Evolutionary conservation across 2,329 filamentous ascomycete species (phyloP).

Genomic region (Ilyonectria destructans): DNA sequence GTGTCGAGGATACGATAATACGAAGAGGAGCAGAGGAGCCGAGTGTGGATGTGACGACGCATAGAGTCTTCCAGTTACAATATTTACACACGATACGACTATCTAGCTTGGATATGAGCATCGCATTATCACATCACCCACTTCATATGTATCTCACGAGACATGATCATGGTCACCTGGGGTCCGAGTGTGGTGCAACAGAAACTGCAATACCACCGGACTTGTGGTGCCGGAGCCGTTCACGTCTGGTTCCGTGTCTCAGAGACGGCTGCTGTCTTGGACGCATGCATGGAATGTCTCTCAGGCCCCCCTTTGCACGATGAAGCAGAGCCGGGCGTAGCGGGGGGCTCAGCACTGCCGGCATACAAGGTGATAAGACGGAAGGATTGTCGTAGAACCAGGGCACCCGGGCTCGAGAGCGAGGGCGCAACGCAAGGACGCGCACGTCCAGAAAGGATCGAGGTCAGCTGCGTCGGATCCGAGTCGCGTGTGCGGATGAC

Average conservation of each 20-base stretch:
- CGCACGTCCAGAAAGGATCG: conserved; percentile 4
- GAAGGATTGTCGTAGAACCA: background rate
- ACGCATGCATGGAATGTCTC: conserved; percentile 32
- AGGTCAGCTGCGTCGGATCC: conserved; percentile 26
- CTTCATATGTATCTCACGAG: conserved; percentile 41
- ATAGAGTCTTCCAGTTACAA: background rate
- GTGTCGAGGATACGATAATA: background rate
- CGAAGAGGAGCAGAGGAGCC: conserved; percentile 11
- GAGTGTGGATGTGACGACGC: conserved; percentile 1
- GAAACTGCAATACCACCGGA: conserved; percentile 40
- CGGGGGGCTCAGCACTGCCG: conserved; percentile 29
- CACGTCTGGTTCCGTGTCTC: conserved; percentile 49
- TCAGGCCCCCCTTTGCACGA: conserved; percentile 25
- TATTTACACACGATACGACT: conserved; percentile 6
- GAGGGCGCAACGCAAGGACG: conserved; percentile 5
- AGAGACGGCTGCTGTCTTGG: conserved; percentile 43
- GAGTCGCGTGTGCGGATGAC: conserved; percentile 20
- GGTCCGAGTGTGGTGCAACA: conserved; percentile 44
- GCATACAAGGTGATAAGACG: background rate
- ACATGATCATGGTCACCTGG: conserved; percentile 47
- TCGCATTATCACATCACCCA: conserved; percentile 8
- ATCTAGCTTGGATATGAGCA: conserved; percentile 9
- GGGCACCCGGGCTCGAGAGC: conserved; percentile 12
- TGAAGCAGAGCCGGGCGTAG: conserved; percentile 39
- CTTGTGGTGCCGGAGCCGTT: conserved; percentile 44